These are phyloP conservation scores for Boletus pseudo-olivaceus DNA, from an alignment of 768 basidiomycete genomes.

Conservation along the genomic window DNA sequence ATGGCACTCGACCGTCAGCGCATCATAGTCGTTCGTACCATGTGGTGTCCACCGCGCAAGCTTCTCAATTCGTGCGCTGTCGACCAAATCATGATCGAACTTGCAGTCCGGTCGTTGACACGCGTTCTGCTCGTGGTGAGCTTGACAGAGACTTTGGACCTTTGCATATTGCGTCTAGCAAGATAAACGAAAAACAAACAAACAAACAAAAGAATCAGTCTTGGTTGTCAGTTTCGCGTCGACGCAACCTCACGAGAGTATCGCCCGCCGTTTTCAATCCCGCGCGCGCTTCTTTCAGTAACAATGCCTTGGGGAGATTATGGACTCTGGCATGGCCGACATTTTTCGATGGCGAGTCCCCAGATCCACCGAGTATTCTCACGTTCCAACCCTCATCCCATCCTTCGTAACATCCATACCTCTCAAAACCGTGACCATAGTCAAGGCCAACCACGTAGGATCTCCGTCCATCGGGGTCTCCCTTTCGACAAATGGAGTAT, in stretches of 20 bases:
- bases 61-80: constrained; percentile 10
- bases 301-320: constrained; percentile 10
- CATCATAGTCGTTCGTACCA: not conserved
- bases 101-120: constrained; percentile 11
- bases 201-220: not conserved
- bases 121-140: constrained; percentile 6
- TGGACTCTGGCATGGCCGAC: not conserved
- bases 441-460: constrained; percentile 10
- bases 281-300: constrained; percentile 2
- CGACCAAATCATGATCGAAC: constrained; percentile 17
- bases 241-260: not conserved
- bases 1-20: constrained; percentile 16
- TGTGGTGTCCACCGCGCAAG: constrained; percentile 9
- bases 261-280: constrained; percentile 8
- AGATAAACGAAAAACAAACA: not conserved
- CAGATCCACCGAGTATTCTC: not conserved
- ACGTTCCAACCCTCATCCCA: constrained; percentile 11
- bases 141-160: constrained; percentile 17
- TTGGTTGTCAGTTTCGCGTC: not conserved
- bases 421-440: constrained; percentile 13
- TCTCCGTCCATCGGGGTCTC: not conserved
- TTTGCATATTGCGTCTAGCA: constrained; percentile 10
- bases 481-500: not conserved
- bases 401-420: constrained; percentile 11
- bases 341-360: not conserved